phyloP scores from a whole-genome alignment of 2,329 filamentous ascomycete genomes.

The Pseudogymnoascus sp. region DNA sequence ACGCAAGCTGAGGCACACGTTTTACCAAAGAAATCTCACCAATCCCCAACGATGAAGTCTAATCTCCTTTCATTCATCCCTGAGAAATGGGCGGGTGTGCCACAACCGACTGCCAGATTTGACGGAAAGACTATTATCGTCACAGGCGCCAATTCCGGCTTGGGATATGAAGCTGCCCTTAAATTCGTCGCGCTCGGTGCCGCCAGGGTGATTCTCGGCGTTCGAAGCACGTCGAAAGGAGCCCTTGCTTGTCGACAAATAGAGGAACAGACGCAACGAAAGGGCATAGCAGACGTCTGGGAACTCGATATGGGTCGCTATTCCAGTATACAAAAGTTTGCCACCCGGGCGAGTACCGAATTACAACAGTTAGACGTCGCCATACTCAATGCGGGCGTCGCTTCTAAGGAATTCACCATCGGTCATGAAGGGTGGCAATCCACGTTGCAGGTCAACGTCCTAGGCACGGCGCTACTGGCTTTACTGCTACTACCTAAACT shows the following conservation, averaged over 20 bases:
- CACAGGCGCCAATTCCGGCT: conserved; percentile 36
- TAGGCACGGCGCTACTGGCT: conserved; percentile 17
- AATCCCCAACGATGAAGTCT: background rate
- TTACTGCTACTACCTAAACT: conserved; percentile 15
- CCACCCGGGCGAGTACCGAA: background rate
- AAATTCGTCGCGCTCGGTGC: conserved; percentile 31
- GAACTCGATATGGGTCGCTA: conserved; percentile 16
- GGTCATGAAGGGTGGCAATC: conserved; percentile 16
- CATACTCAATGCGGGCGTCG: conserved; percentile 10
- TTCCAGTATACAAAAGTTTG: conserved; percentile 14
- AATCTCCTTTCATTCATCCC: background rate
- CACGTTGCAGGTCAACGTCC: conserved; percentile 18
- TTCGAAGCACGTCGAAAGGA: conserved; percentile 30
- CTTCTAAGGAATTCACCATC: background rate
- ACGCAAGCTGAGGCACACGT: background rate
- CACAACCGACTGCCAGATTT: conserved; percentile 11
- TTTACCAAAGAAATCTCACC: background rate
- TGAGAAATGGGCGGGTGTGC: background rate
- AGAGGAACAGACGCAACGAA: conserved; percentile 13
- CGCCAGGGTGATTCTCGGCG: conserved; percentile 33
- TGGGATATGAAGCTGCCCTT: conserved; percentile 33
- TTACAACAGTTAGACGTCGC: conserved; percentile 8
- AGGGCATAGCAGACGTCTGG: conserved; percentile 16
- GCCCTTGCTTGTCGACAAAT: conserved; percentile 27
- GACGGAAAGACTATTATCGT: conserved; percentile 26